Percentiles rank a stretch among this genome's conserved stretches.
phyloP scores from a whole-genome alignment of 495 filamentous ascomycete genomes.

The Hypoxylon perforatum region DNA sequence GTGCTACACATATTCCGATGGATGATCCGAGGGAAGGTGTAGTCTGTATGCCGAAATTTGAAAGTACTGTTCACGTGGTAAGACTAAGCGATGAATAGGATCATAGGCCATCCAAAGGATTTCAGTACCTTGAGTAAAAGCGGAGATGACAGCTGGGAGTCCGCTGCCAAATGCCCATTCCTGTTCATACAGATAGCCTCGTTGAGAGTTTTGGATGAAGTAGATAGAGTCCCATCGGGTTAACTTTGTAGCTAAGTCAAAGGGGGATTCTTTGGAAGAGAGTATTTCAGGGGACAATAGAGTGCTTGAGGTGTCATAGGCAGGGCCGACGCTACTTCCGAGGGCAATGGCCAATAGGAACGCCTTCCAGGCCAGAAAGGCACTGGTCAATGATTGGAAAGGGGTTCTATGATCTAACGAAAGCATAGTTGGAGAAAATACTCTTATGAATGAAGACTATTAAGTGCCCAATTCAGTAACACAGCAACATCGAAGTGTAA shows the following conservation, averaged over 20 bases:
- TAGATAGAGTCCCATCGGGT: constrained; percentile 95
- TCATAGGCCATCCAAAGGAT: constrained; percentile 3
- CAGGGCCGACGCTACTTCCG: constrained; percentile 70
- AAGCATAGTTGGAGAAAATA: constrained; percentile 26
- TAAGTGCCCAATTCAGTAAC: neutral
- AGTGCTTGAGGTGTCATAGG: constrained; percentile 89
- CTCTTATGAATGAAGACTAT: neutral
- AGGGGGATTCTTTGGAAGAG: constrained; percentile 69
- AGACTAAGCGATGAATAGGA: constrained; percentile 5
- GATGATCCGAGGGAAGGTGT: constrained; percentile 50
- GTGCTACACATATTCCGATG: constrained; percentile 72
- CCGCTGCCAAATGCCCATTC: constrained; percentile 94
- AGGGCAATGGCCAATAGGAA: constrained; percentile 73
- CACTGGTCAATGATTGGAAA: constrained; percentile 42
- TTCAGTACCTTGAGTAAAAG: constrained; percentile 45
- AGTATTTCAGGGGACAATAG: constrained; percentile 58
- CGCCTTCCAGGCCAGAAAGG: constrained; percentile 75
- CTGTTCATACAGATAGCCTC: constrained; percentile 89
- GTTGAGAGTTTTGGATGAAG: constrained; percentile 73
- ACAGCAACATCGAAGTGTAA: neutral
- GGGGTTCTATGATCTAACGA: constrained; percentile 39
- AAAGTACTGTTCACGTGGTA: constrained; percentile 29
- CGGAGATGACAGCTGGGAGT: constrained; percentile 64
- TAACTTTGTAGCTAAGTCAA: constrained; percentile 62
- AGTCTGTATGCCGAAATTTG: constrained; percentile 20